Percentiles rank a stretch among this genome's conserved stretches.
Evolutionary conservation across 139 green algal genomes (phyloP).

Genomic region (Volvox africanus): DNA sequence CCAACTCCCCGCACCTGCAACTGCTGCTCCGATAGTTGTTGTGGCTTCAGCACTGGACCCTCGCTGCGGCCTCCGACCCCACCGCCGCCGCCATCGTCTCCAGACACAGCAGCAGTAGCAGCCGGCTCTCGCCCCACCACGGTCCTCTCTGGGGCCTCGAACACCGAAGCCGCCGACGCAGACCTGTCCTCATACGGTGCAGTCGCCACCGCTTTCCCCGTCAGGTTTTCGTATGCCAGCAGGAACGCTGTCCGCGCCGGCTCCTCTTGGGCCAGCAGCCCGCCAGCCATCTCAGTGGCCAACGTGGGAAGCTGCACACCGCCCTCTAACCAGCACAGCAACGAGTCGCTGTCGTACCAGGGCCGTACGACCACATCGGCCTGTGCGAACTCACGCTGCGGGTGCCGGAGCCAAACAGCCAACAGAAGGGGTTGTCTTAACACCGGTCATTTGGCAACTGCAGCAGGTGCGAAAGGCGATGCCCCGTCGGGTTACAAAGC

Average conservation of each 20-base stretch:
- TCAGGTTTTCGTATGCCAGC: background rate
- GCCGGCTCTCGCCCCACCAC: background rate
- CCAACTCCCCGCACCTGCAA: constrained; percentile 9
- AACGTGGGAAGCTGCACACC: constrained; percentile 23
- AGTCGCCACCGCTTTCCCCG: background rate
- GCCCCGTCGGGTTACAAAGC: too few species aligned
- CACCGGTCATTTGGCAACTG: background rate
- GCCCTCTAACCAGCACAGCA: constrained; percentile 14
- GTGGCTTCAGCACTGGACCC: background rate
- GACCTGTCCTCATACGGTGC: background rate
- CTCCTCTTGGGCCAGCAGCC: constrained; percentile 20
- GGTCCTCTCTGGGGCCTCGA: background rate
- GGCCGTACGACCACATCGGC: constrained; percentile 8
- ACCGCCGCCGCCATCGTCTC: too few species aligned
- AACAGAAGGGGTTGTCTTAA: background rate
- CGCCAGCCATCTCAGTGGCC: background rate
- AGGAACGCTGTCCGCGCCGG: background rate
- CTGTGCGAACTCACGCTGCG: constrained; percentile 29
- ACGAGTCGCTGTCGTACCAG: constrained; percentile 46
- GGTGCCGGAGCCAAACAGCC: background rate
- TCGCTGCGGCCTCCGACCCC: background rate
- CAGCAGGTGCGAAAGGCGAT: background rate
- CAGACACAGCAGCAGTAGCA: background rate
- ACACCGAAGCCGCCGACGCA: background rate
- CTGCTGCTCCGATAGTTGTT: constrained; percentile 33